Evolutionary conservation across 2,329 filamentous ascomycete genomes (phyloP), one percentile per base, ranked within the genome.

Genomic region (Mycosphaerella sp.): DNA sequence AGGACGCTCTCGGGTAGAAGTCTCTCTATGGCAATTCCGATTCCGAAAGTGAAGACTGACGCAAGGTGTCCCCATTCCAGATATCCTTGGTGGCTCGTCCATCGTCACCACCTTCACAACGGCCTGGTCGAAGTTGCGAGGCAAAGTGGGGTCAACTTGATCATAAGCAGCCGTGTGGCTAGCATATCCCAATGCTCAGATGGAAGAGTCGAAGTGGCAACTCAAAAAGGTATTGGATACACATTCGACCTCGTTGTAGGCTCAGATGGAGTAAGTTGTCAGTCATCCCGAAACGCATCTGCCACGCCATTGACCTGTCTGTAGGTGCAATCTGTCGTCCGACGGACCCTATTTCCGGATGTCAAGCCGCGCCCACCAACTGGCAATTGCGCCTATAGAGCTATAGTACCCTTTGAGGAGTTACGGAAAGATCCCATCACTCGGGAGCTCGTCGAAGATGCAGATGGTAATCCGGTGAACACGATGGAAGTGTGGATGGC

Each of bases 401-500:
- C 73, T 4, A 64, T 75, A 8, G 66, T 76, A 6, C 71, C 72
- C 0, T 73, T 71, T 45, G 67, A 71, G 9, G 62, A 72, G 40
- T 68, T 75, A 41, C 62, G 67, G 12, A 59, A 68, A 36, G 74
- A 76, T 52, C 71, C 71, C 1, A 51, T 73, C 21, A 64, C 73
- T 2, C 47, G 46, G 37, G 51, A 58, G 41, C 58, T 64, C n/a
- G 57, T 64, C 8, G 60, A 64, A 48, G 57, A 63, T 40, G 36
- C 52, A 17, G 21, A 58, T 41, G 66, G 65, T 17, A 61, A 66
- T 18, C 62, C 74, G 10, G 63, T 71, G 6, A 64, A 67, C 18
- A 72, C 71, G 7, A 73, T 76, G 58, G 72, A 75, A 49, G 71
- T 73, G 12, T 76, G 73, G 73, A 65, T 75, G 64, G 62, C 68